Conservation (phyloP, 768 basidiomycete species). For the Trametes punicea region DNA sequence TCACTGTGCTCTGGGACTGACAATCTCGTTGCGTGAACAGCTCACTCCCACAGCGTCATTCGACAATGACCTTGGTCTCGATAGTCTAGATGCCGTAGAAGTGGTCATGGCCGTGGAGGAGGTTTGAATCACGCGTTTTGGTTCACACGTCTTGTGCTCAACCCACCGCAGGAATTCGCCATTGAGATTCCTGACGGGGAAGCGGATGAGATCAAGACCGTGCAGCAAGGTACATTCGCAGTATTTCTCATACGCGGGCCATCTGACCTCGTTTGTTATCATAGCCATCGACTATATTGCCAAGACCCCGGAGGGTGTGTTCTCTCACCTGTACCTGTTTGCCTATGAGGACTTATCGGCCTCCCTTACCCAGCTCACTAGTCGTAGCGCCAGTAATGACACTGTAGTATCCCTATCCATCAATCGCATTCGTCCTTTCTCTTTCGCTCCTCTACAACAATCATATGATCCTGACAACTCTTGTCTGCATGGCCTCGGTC, state of each 20-base stretch:
- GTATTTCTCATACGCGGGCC: constrained; percentile 11
- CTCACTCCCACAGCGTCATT: constrained; percentile 66
- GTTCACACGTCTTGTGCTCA: not conserved
- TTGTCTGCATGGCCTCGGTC: not conserved
- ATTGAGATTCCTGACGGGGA: constrained; percentile 98
- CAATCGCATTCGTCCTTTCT: constrained; percentile 15
- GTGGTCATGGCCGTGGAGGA: constrained; percentile 99
- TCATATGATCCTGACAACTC: not conserved
- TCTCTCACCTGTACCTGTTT: not conserved
- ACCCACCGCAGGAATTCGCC: constrained; percentile 74
- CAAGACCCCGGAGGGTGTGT: constrained; percentile 54
- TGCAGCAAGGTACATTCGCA: constrained; percentile 71
- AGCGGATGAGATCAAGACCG: constrained; percentile 90
- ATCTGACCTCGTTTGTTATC: constrained; percentile 11
- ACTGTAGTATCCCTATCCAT: constrained; percentile 12
- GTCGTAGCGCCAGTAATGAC: constrained; percentile 16
- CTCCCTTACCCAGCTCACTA: constrained; percentile 19
- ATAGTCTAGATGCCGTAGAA: constrained; percentile 96
- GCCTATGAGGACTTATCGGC: constrained; percentile 1
- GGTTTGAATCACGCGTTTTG: constrained; percentile 36
- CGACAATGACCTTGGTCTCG: constrained; percentile 81
- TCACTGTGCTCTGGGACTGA: not conserved
- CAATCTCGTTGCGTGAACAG: constrained; percentile 37
- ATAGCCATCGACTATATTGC: constrained; percentile 92
- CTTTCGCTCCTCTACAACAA: not conserved